Evolutionary conservation across 352 stramenopile species (phyloP), one percentile per base, ranked within the genome.

Genomic region (Phytophthora agathidicida): DNA sequence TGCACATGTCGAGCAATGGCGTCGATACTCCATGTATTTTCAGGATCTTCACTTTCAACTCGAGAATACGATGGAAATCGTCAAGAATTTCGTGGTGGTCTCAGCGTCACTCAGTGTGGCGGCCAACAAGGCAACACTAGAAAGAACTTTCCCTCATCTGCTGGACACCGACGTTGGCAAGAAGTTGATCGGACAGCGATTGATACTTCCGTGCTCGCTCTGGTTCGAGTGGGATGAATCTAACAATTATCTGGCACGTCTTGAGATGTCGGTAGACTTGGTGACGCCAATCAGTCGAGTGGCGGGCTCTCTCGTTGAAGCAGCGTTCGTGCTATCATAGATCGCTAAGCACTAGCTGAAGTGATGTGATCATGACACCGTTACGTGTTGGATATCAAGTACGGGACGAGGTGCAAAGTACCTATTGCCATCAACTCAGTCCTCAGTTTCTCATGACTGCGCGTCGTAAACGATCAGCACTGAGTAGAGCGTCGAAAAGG

Each of bases 31-130:
- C n/a, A 20, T 32, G 9, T 60, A 33, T 17, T 63, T 60, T 28
- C 42, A 59, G 10, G 60, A 57, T 37, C 26, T 74, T 1, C 50
- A 61, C 22, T 60, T 68, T 30, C 50, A 71, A 20, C 35, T 66
- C n/a, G 48, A 65, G 13, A 3, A 37, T 9, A 67, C 72, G 19
- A n/a, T 9, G 10, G 2, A 30, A 33, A 39, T 19, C 22, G n/a
- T 28, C 2, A 26, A 19, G 27, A 13, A 27, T 2, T 11, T 53
- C 23, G 24, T 65, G 3, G 9, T 46, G 1, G 35, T 46, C 20
- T 55, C 19, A 1, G 41, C 26, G 0, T 17, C 23, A 7, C 3
- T 62, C 11, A 43, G 24, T 0, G 1, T 56, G 13, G 42, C 13
- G 4, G 36, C 50, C 5, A 27, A 27, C 4, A 19, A 30, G 6